Percentiles rank a stretch among this genome's conserved stretches.
Evolutionary conservation across 192 early-diverging fungal species (phyloP).

Genomic region (Coemansia erecta): DNA sequence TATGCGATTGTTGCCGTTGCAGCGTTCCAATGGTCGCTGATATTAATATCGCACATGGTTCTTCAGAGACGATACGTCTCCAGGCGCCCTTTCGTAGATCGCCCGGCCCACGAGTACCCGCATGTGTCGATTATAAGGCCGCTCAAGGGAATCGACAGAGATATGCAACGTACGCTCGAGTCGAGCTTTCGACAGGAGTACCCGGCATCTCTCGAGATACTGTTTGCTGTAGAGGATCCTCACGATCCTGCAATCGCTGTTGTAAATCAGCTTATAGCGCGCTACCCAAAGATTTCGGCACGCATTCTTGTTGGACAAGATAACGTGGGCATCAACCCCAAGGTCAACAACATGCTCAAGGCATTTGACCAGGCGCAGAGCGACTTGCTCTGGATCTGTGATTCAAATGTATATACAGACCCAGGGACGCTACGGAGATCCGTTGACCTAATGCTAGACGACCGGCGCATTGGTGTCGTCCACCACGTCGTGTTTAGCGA

Average conservation of each 20-base stretch:
- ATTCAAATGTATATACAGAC: slow-evolving; percentile 86
- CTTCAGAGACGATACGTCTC: slow-evolving; percentile 48
- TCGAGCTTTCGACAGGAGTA: slow-evolving; percentile 90
- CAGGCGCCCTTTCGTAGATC: slow-evolving; percentile 33
- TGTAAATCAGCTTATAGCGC: slow-evolving; percentile 64
- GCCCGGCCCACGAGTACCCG: slow-evolving; percentile 50
- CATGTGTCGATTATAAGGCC: slow-evolving; percentile 92
- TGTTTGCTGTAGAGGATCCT: slow-evolving; percentile 82
- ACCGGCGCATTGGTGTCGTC: slow-evolving; percentile 81
- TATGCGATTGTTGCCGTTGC: slow-evolving; percentile 25
- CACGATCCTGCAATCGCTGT: slow-evolving; percentile 82
- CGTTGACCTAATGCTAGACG: slow-evolving; percentile 68
- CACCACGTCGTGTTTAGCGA: slow-evolving; percentile 90
- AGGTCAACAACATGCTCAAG: slow-evolving; percentile 91
- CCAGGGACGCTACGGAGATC: slow-evolving; percentile 76
- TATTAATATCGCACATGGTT: slow-evolving; percentile 37
- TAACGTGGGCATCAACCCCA: slow-evolving; percentile 88
- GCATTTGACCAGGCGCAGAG: slow-evolving; percentile 74
- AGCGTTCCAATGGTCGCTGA: slow-evolving; percentile 28
- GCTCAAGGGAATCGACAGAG: slow-evolving; percentile 86
- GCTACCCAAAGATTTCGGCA: slow-evolving; percentile 73
- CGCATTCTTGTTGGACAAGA: slow-evolving; percentile 78
- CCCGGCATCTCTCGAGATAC: slow-evolving; percentile 74
- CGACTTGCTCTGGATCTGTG: slow-evolving; percentile 93
- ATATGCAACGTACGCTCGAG: slow-evolving; percentile 75